These are phyloP conservation scores for Colletotrichum melonis DNA, from an alignment of 2,329 filamentous ascomycete species.

Conservation along the genomic window DNA sequence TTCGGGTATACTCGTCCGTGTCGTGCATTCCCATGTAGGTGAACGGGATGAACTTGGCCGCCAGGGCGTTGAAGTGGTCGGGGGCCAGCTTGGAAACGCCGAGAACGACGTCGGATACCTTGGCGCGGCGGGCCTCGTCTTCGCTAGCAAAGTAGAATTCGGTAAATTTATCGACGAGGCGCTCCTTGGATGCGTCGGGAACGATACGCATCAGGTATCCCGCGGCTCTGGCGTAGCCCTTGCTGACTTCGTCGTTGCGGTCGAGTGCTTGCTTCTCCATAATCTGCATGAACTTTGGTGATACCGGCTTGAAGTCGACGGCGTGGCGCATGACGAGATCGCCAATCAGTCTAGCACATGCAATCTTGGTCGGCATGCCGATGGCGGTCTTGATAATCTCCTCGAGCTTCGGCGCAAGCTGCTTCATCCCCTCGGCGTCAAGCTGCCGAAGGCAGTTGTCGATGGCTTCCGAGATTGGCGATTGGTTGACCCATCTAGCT, in stretches of 20 bases:
- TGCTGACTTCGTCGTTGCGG: conserved; percentile 92
- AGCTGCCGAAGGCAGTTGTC: conserved; percentile 88
- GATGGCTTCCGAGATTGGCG: conserved; percentile 92
- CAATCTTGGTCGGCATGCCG: conserved; percentile 93
- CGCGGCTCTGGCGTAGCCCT: conserved; percentile 86
- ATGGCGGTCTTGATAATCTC: conserved; percentile 86
- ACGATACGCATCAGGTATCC: conserved; percentile 82
- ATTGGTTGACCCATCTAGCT: conserved; percentile 82
- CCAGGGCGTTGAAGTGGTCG: conserved; percentile 85
- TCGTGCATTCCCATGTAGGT: conserved; percentile 91
- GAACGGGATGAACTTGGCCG: conserved; percentile 83
- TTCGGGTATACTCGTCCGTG: conserved; percentile 80
- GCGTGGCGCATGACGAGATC: conserved; percentile 86
- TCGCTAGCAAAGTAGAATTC: conserved; percentile 85
- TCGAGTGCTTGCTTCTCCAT: conserved; percentile 88
- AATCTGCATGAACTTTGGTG: conserved; percentile 79
- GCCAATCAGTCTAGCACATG: conserved; percentile 85
- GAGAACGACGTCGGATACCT: conserved; percentile 85
- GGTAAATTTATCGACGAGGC: conserved; percentile 66
- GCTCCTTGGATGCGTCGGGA: conserved; percentile 59
- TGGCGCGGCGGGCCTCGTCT: conserved; percentile 78
- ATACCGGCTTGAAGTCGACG: conserved; percentile 79
- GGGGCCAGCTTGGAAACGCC: conserved; percentile 88
- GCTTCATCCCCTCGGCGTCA: conserved; percentile 81
- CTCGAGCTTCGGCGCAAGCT: conserved; percentile 78